phyloP scores from a whole-genome alignment of 73 alveolate species.

The Urostyla sp. region DNA sequence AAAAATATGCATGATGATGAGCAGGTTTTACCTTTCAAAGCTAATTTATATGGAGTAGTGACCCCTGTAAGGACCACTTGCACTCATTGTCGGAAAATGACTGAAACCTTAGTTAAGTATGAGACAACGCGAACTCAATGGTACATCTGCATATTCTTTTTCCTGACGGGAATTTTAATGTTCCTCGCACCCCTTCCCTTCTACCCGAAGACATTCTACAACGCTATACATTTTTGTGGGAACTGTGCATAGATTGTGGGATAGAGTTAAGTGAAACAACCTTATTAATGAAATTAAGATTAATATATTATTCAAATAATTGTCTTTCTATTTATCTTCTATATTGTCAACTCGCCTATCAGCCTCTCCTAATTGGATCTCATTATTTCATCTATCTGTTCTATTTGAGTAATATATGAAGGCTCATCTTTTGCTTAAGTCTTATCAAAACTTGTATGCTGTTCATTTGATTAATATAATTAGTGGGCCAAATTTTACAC shows the following conservation, averaged over 20 bases:
- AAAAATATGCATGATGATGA: slow-evolving; percentile 38
- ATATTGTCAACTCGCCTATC: no score
- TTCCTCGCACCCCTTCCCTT: slow-evolving; percentile 23
- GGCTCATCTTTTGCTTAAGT: no score
- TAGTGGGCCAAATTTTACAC: no score
- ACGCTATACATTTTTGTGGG: slow-evolving; percentile 33
- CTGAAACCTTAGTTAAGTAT: slow-evolving; percentile 37
- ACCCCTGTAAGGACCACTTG: slow-evolving; percentile 27
- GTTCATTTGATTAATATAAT: no score
- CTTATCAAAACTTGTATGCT: no score
- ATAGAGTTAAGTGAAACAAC: neutral
- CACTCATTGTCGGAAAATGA: slow-evolving; percentile 16
- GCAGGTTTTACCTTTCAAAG: slow-evolving; percentile 10
- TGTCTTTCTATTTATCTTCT: no score
- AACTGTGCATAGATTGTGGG: slow-evolving; percentile 31
- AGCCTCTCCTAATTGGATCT: no score
- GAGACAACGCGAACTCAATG: slow-evolving; percentile 18
- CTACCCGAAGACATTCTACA: slow-evolving; percentile 17
- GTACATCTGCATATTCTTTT: slow-evolving; percentile 32
- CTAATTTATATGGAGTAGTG: neutral
- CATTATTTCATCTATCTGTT: no score
- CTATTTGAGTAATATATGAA: no score
- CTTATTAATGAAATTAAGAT: no score
- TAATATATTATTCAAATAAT: no score
- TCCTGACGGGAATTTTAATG: neutral